A percentile compares a stretch with the other conserved stretches of the same genome.
phyloP scores from a whole-genome alignment of 2,329 filamentous ascomycete species.

The Colletotrichum orchidophilum region DNA sequence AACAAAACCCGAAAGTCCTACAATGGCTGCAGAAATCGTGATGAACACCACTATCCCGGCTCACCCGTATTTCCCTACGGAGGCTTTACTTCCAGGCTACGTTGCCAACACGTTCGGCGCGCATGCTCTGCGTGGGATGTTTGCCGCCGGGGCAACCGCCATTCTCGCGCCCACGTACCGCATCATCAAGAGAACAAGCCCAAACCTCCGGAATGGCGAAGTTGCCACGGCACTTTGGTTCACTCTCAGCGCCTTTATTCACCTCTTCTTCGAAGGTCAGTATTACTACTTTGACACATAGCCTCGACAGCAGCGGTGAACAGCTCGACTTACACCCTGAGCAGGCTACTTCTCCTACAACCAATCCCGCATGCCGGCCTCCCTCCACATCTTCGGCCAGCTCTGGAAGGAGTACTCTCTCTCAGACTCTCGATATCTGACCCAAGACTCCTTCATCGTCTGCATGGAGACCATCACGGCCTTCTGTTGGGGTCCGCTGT shows the following conservation, averaged over 20 bases:
- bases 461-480: constrained; percentile 65
- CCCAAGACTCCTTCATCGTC: constrained; percentile 61
- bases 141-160: constrained; percentile 62
- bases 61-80: constrained; percentile 79
- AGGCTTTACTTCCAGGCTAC: constrained; percentile 70
- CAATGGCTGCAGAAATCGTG: background rate
- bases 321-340: constrained; percentile 17
- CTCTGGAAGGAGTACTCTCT: constrained; percentile 68
- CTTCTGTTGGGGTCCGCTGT: constrained; percentile 62
- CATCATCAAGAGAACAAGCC: constrained; percentile 61
- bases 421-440: constrained; percentile 65
- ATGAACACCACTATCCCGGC: constrained; percentile 19
- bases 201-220: constrained; percentile 63
- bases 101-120: constrained; percentile 72
- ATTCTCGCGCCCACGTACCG: constrained; percentile 67
- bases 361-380: constrained; percentile 50
- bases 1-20: no score
- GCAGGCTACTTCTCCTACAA: constrained; percentile 61
- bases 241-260: constrained; percentile 69
- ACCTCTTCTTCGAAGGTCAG: constrained; percentile 53
- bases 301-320: no score
- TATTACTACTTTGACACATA: no score
- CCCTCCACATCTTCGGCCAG: constrained; percentile 57
- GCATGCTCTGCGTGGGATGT: constrained; percentile 65
- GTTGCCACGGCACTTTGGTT: constrained; percentile 77